Conservation (phyloP, 495 filamentous ascomycete genomes). For the Penicillium longicatenatum region DNA sequence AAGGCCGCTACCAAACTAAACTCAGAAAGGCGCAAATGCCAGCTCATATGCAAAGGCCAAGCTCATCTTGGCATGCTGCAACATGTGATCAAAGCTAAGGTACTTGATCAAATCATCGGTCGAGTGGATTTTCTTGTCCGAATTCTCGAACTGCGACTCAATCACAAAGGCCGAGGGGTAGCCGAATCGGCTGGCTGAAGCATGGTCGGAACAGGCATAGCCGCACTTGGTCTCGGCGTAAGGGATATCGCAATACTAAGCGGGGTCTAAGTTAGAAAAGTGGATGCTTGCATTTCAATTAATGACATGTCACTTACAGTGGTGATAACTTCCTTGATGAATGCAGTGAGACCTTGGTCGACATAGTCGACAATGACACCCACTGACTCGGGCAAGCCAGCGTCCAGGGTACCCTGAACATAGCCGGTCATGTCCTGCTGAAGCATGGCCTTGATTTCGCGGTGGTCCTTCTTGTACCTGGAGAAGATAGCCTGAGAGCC, state of each 20-base stretch:
- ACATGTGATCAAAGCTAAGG: slow-evolving; percentile 95
- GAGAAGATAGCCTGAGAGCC: slow-evolving; percentile 86
- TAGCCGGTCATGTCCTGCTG: slow-evolving; percentile 99
- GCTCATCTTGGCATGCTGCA: slow-evolving; percentile 93
- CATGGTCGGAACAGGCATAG: slow-evolving; percentile 97
- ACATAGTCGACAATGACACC: slow-evolving; percentile 96
- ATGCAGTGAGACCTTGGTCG: slow-evolving; percentile 76
- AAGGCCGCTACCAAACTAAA: background rate
- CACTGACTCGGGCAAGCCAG: slow-evolving; percentile 80
- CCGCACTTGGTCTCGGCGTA: slow-evolving; percentile 93
- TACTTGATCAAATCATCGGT: slow-evolving; percentile 87
- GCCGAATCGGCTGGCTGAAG: slow-evolving; percentile 91
- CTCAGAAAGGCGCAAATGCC: slow-evolving; percentile 49
- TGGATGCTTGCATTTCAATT: background rate
- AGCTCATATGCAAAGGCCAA: slow-evolving; percentile 88
- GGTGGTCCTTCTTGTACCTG: slow-evolving; percentile 71
- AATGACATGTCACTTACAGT: slow-evolving; percentile 50
- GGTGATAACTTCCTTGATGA: slow-evolving; percentile 87
- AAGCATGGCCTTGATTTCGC: slow-evolving; percentile 93
- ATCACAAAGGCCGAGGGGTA: slow-evolving; percentile 97
- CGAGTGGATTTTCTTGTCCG: slow-evolving; percentile 86
- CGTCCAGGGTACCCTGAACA: slow-evolving; percentile 77
- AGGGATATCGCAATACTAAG: slow-evolving; percentile 86
- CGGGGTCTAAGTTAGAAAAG: slow-evolving; percentile 11
- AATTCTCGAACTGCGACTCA: slow-evolving; percentile 83